Conservation (phyloP, 2,329 filamentous ascomycete species). For the Xylariaceae sp. region DNA sequence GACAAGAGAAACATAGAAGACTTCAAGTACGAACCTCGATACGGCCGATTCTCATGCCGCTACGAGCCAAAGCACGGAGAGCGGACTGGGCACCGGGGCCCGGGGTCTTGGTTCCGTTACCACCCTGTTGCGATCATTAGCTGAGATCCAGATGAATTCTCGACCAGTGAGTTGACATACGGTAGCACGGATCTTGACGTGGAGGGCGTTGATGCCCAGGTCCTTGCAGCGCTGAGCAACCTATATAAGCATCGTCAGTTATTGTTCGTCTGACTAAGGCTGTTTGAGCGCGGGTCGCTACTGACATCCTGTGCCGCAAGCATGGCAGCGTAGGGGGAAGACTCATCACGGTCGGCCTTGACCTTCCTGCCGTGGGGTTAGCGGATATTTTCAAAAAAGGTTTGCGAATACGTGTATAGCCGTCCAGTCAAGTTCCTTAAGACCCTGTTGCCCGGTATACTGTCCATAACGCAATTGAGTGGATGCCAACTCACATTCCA, state of each 20-base stretch:
- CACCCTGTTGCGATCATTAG: constrained; percentile 31
- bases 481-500: constrained; percentile 56
- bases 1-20: neutral
- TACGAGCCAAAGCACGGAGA: constrained; percentile 96
- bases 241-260: constrained; percentile 3
- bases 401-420: neutral
- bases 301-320: constrained; percentile 95
- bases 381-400: neutral
- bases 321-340: constrained; percentile 99
- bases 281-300: neutral
- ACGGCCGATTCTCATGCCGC: constrained; percentile 99
- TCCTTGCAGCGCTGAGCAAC: constrained; percentile 70
- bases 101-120: constrained; percentile 99
- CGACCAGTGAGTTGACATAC: constrained; percentile 58
- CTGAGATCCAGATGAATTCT: neutral
- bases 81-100: constrained; percentile 98
- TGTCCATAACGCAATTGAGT: neutral
- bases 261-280: neutral
- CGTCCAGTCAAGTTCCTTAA: neutral
- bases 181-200: constrained; percentile 99
- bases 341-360: constrained; percentile 99
- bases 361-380: constrained; percentile 62
- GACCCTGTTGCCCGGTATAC: neutral
- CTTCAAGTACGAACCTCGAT: constrained; percentile 55
- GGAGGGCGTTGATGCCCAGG: constrained; percentile 78